Conservation (phyloP, 225 moss, liverwort and hornwort species). For the Anthoceros angustus region DNA sequence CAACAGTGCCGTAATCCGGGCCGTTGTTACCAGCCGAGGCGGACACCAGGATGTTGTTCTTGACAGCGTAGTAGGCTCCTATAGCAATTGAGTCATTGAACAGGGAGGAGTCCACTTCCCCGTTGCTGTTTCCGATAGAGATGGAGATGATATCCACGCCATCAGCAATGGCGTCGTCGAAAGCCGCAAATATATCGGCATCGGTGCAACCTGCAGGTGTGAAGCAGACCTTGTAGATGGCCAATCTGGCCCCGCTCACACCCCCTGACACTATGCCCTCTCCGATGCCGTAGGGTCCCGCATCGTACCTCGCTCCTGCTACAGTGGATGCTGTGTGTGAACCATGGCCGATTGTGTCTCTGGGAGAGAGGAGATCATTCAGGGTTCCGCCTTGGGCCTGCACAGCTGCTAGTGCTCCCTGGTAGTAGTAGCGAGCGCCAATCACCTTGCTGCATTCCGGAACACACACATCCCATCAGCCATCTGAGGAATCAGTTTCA, state of each 20-base stretch:
- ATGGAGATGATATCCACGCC: constrained; percentile 43
- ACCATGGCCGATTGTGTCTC: constrained; percentile 33
- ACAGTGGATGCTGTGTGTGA: constrained; percentile 32
- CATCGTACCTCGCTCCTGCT: constrained; percentile 18
- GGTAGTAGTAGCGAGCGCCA: constrained; percentile 7
- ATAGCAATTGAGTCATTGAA: background rate
- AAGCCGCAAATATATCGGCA: constrained; percentile 38
- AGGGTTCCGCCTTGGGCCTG: background rate
- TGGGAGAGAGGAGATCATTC: constrained; percentile 8
- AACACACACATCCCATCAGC: background rate
- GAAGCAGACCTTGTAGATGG: constrained; percentile 48
- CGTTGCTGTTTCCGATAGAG: constrained; percentile 26
- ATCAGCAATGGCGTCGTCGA: constrained; percentile 44
- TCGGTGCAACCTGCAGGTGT: constrained; percentile 14
- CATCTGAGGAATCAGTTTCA: background rate
- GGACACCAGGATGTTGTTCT: constrained; percentile 8
- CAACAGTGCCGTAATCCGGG: background rate
- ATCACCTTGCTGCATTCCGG: constrained; percentile 7
- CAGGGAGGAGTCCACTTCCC: constrained; percentile 25
- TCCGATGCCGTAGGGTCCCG: constrained; percentile 16
- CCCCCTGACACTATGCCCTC: constrained; percentile 24
- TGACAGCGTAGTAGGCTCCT: constrained; percentile 11
- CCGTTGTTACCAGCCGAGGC: constrained; percentile 10
- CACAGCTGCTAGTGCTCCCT: constrained; percentile 2
- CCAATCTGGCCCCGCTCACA: constrained; percentile 29